A percentile compares a stretch with the other conserved stretches of the same genome.
Evolutionary conservation across 2,329 filamentous ascomycete genomes (phyloP).

Genomic region (Apiospora sp.): DNA sequence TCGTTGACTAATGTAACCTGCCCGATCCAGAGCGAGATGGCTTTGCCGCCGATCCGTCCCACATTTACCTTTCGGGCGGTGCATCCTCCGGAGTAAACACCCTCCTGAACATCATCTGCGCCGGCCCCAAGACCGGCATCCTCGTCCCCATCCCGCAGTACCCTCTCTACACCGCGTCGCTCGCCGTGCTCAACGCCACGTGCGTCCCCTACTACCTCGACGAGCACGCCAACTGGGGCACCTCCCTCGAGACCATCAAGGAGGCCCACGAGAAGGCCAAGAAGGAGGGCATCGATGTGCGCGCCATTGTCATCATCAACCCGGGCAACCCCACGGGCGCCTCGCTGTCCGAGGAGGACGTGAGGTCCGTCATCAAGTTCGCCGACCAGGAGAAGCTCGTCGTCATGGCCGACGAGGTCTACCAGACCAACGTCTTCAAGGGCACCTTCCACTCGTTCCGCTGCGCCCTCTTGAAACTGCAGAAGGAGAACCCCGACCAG

Average conservation of each 20-base stretch:
- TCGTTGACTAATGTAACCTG: slow-evolving; percentile 25
- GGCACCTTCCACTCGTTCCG: slow-evolving; percentile 98
- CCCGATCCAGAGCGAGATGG: slow-evolving; percentile 75
- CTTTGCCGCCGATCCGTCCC: slow-evolving; percentile 78
- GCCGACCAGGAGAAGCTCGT: slow-evolving; percentile 87
- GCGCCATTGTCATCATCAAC: slow-evolving; percentile 96
- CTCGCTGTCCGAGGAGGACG: slow-evolving; percentile 78
- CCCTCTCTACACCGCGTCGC: slow-evolving; percentile 93
- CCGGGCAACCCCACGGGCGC: slow-evolving; percentile 97
- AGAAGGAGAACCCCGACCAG: slow-evolving; percentile 75
- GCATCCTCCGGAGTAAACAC: slow-evolving; percentile 96
- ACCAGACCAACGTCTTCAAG: slow-evolving; percentile 98
- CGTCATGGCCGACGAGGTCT: slow-evolving; percentile 94
- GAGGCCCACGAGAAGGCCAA: slow-evolving; percentile 77
- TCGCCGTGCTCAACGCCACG: slow-evolving; percentile 83
- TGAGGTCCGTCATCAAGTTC: slow-evolving; percentile 85
- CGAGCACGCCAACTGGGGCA: slow-evolving; percentile 87
- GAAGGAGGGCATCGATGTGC: slow-evolving; percentile 81
- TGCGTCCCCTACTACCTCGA: slow-evolving; percentile 95
- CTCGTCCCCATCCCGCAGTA: slow-evolving; percentile 98
- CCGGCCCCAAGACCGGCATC: slow-evolving; percentile 78
- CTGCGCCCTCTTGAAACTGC: slow-evolving; percentile 81
- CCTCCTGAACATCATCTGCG: slow-evolving; percentile 87
- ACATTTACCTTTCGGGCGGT: slow-evolving; percentile 90
- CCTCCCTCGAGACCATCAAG: slow-evolving; percentile 81